These are phyloP conservation scores for Raffaelea albimanens DNA, from an alignment of 2,329 filamentous ascomycete species.

Conservation along the genomic window DNA sequence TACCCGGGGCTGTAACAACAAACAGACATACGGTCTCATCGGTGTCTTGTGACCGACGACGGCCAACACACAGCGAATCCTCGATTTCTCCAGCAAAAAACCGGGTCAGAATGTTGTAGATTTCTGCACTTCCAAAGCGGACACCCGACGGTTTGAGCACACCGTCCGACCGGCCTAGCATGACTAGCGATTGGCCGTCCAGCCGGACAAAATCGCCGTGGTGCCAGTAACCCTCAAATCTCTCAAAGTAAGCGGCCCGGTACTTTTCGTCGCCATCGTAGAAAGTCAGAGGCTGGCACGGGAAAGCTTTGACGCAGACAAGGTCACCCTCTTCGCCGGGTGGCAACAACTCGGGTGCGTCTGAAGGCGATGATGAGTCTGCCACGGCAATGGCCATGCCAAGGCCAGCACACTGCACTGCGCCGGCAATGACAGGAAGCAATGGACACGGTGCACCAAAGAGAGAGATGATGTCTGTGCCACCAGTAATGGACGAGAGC, in stretches of 20 bases:
- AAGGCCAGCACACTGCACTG: slow-evolving; percentile 69
- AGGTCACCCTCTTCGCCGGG: slow-evolving; percentile 73
- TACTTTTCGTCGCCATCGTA: slow-evolving; percentile 76
- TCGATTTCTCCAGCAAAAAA: slow-evolving; percentile 71
- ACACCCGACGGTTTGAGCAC: slow-evolving; percentile 89
- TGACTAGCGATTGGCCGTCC: slow-evolving; percentile 65
- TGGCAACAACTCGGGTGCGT: slow-evolving; percentile 34
- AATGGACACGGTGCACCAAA: slow-evolving; percentile 80
- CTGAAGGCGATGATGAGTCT: slow-evolving; percentile 44
- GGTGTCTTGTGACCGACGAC: slow-evolving; percentile 57
- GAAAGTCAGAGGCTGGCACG: slow-evolving; percentile 84
- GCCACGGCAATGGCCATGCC: slow-evolving; percentile 66
- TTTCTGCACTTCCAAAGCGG: slow-evolving; percentile 86
- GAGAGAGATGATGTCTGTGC: slow-evolving; percentile 91
- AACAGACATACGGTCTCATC: slow-evolving; percentile 89
- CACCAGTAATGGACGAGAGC: slow-evolving; percentile 86
- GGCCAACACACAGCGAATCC: slow-evolving; percentile 81
- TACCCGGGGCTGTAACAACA: slow-evolving; percentile 58
- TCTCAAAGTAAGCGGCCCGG: slow-evolving; percentile 75
- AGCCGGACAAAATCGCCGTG: slow-evolving; percentile 83
- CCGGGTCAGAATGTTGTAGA: slow-evolving; percentile 86
- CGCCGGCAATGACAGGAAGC: slow-evolving; percentile 60
- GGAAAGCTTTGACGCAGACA: slow-evolving; percentile 78
- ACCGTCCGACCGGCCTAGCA: slow-evolving; percentile 88
- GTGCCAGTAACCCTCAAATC: slow-evolving; percentile 74